These are phyloP conservation scores for Nitzschia sp. DNA, from an alignment of 108 stramenopile species.

Conservation along the genomic window DNA sequence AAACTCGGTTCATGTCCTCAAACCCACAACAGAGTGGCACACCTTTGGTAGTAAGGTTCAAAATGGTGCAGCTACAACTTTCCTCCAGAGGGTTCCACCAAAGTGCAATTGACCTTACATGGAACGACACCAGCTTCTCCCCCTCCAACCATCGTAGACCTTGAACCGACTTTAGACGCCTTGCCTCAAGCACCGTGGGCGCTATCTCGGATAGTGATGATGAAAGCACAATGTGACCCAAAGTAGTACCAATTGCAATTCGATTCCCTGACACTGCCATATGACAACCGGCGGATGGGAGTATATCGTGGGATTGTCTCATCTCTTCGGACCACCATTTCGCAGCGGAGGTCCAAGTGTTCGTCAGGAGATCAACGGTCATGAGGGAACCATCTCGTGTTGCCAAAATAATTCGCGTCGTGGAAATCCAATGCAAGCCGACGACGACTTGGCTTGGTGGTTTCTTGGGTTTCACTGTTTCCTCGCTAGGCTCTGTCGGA, in stretches of 20 bases:
- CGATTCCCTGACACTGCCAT: conserved; percentile 39
- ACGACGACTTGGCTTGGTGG: conserved; percentile 49
- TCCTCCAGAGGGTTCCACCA: conserved; percentile 23
- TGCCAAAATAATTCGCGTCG: conserved; percentile 42
- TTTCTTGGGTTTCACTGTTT: conserved; percentile 39
- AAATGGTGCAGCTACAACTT: not conserved
- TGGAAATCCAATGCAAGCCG: conserved; percentile 54
- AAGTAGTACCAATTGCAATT: conserved; percentile 60
- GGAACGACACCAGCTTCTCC: conserved; percentile 54
- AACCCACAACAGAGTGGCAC: conserved; percentile 56
- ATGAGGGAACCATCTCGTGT: conserved; percentile 56
- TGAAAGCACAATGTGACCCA: conserved; percentile 52
- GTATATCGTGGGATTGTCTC: conserved; percentile 18
- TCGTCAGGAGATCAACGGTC: conserved; percentile 30
- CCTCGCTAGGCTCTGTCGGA: conserved; percentile 16
- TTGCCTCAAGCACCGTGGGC: conserved; percentile 10
- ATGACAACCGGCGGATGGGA: conserved; percentile 53
- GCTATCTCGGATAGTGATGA: too few relatives aligned
- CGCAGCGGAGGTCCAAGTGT: conserved; percentile 37
- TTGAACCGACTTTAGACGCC: conserved; percentile 44
- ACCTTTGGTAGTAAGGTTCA: conserved; percentile 45
- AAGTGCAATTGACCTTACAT: conserved; percentile 51
- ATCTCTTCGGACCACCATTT: conserved; percentile 46
- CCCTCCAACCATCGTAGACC: conserved; percentile 49
- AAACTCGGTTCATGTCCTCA: conserved; percentile 37